Evolutionary conservation across 31 red algal genomes (phyloP), one percentile per base, ranked within the genome.

Genomic region (Pterothamnion heteromorphum): DNA sequence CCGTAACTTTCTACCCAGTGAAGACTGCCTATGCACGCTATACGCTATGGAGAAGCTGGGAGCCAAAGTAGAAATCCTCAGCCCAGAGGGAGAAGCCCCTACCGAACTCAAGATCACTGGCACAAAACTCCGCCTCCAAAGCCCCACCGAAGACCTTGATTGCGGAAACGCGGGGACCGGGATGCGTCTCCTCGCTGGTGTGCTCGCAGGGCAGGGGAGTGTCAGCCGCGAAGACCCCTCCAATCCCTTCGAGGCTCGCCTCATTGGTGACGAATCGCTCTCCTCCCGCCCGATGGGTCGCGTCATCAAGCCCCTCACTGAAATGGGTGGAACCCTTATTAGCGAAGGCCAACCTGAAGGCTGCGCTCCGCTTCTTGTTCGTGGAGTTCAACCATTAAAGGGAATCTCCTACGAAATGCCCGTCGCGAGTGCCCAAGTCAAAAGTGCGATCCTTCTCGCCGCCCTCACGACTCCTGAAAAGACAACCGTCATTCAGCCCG

Each of bases 401-500:
- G 78, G 78, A 9, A 30, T 30, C 5, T 9, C 5, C n/a, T 18
- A 24, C 78, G 14, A 18, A 9, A 83, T 30, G 21, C 21, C 14
- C n/a, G 78, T 83, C 9, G 78, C 24, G 26, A 83, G 78, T 83
- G 78, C 78, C 9, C 78, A 83, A 83, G 78, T 83, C 9, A 83
- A 83, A 83, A 21, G 14, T 83, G 78, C 78, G 24, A 30, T 83
- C 5, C 24, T 83, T 18, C 24, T 83, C 9, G 78, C 78, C 5
- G 78, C n/a, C 31, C 31, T 83, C n/a, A 26, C 5, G 5, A 27
- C 78, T 18, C 5, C 21, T 24, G 78, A 9, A 14, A 30, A 9
- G 14, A 30, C 26, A 14, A 5, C 5, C 9, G 21, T 83, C n/a
- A 18, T 21, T 5, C n/a, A 83, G 24, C 9, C 24, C 9, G 26